Percentiles rank a stretch among this genome's conserved stretches.
phyloP scores from a whole-genome alignment of 169 alveolate genomes.

The Besnoitia besnoiti region DNA sequence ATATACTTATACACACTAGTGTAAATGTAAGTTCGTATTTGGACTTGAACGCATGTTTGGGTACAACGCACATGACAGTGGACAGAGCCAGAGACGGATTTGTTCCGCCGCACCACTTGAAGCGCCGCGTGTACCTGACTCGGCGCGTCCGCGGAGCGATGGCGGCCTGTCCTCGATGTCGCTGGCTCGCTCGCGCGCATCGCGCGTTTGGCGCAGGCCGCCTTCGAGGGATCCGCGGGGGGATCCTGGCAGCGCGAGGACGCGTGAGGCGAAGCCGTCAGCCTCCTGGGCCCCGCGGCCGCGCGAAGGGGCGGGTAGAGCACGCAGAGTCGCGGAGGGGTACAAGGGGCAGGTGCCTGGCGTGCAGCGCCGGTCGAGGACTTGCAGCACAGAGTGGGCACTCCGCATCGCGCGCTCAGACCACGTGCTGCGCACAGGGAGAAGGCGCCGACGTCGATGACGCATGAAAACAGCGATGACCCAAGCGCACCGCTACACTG shows the following conservation, averaged over 20 bases:
- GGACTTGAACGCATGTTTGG: too few relatives aligned
- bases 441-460: not conserved
- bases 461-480: too few relatives aligned
- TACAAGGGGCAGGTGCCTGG: not conserved
- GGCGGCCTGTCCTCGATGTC: not conserved
- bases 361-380: conserved; percentile 37
- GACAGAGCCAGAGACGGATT: too few relatives aligned
- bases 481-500: not conserved
- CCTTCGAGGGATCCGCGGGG: not conserved
- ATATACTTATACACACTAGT: too few relatives aligned
- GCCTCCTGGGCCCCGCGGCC: not conserved
- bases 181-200: not conserved
- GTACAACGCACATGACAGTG: too few relatives aligned
- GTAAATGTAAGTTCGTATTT: too few relatives aligned
- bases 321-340: not conserved
- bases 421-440: conserved; percentile 8
- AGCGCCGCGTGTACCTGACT: too few relatives aligned
- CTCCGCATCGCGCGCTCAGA: conserved; percentile 33
- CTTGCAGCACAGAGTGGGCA: not conserved
- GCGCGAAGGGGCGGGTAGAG: not conserved
- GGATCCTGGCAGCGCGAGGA: not conserved
- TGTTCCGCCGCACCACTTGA: too few relatives aligned
- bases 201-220: not conserved
- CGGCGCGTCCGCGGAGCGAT: too few relatives aligned
- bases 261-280: conserved; percentile 1